Percentiles rank a stretch among this genome's conserved stretches.
Conservation (phyloP, 2,329 filamentous ascomycete species). For the Xylaria polymorpha region DNA sequence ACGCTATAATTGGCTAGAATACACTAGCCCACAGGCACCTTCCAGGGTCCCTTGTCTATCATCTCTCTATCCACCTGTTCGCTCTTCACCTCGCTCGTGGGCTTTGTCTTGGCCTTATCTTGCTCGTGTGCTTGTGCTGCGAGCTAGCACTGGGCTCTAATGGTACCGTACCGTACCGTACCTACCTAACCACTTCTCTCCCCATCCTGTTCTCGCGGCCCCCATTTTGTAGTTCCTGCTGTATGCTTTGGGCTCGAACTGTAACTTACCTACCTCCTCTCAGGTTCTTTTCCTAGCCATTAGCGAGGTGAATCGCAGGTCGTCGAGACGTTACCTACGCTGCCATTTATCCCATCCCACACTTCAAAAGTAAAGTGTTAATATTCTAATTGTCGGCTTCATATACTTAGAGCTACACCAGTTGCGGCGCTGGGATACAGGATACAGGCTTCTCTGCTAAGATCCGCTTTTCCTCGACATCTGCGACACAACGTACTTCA, state of each 20-base stretch:
- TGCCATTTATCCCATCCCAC: conserved; percentile 9
- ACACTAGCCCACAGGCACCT: conserved; percentile 3
- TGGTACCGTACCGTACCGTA: conserved; percentile 4
- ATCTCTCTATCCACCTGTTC: conserved; percentile 29
- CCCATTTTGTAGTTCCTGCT: conserved; percentile 17
- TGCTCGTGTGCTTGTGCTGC: conserved; percentile 31
- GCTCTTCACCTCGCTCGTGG: conserved; percentile 26
- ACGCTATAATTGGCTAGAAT: conserved; percentile 27
- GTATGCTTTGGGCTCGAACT: conserved; percentile 19
- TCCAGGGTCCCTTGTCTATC: conserved; percentile 31
- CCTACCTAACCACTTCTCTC: conserved; percentile 29
- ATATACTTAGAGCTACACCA: conserved; percentile 27
- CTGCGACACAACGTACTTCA: conserved; percentile 57
- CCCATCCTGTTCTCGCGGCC: conserved; percentile 25
- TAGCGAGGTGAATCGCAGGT: conserved; percentile 28
- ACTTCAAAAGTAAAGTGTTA: conserved; percentile 28
- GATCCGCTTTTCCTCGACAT: conserved; percentile 47
- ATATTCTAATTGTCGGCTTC: conserved; percentile 27
- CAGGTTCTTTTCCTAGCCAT: conserved; percentile 21
- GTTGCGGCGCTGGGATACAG: conserved; percentile 35
- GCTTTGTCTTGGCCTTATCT: conserved; percentile 16
- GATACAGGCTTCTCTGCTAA: conserved; percentile 38
- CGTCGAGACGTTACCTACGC: conserved; percentile 23
- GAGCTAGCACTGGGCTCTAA: conserved; percentile 33
- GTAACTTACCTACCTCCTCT: not conserved